A percentile compares a stretch with the other conserved stretches of the same genome.
phyloP scores from a whole-genome alignment of 345 rosid species.

The Hibiscus mutabilis region DNA sequence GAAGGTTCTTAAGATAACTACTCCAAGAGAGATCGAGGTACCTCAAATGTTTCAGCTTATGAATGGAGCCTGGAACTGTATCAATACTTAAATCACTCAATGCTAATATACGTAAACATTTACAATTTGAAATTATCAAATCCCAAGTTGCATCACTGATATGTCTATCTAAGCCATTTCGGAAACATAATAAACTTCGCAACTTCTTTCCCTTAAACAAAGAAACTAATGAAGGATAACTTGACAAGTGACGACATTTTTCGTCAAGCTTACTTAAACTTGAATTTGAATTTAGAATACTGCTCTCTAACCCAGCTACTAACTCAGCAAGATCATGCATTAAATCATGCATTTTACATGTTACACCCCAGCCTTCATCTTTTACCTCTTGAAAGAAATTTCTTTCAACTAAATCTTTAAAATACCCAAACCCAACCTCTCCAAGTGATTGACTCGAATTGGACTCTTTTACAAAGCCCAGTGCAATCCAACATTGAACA shows the following conservation, averaged over 20 bases:
- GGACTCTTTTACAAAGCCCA: not conserved
- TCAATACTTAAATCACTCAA: too few species aligned
- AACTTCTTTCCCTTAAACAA: not conserved
- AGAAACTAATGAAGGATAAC: not conserved
- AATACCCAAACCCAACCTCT: not conserved
- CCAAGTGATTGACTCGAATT: not conserved
- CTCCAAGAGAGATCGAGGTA: not conserved
- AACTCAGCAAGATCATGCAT: not conserved
- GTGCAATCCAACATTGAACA: slow-evolving; percentile 1
- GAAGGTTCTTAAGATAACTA: not conserved
- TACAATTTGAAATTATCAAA: not conserved
- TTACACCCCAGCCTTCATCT: too few species aligned
- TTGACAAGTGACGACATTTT: not conserved
- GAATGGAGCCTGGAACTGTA: not conserved
- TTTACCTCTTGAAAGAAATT: not conserved
- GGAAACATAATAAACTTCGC: not conserved
- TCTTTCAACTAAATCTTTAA: not conserved
- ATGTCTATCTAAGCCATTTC: too few species aligned
- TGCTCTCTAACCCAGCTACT: not conserved
- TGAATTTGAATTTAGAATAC: not conserved
- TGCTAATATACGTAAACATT: not conserved
- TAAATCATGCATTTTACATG: not conserved
- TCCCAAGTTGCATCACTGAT: not conserved
- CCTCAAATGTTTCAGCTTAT: not conserved
- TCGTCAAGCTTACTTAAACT: not conserved